Evolutionary conservation across 257 asterid species (phyloP).

Genomic region (Solanum etuberosum): DNA sequence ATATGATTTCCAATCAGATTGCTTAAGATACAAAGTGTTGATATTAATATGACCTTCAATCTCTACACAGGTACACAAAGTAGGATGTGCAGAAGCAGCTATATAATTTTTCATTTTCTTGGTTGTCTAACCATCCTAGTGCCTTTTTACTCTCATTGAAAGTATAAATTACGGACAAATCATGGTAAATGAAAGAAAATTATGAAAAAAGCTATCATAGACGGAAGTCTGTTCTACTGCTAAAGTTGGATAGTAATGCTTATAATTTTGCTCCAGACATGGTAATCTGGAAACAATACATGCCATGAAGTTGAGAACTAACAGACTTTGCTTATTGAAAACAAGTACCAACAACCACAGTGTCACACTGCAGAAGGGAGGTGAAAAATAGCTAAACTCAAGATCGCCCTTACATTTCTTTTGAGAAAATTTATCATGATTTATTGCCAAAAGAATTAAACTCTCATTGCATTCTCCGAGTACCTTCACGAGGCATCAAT

Average conservation of each 20-base stretch:
- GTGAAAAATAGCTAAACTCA: not conserved
- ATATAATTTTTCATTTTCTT: not conserved
- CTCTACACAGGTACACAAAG: not conserved
- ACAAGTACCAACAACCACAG: not conserved
- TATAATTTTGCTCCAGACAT: not conserved
- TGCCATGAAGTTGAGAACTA: not conserved
- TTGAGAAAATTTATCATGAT: not conserved
- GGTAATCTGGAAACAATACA: not conserved
- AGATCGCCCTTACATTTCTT: not conserved
- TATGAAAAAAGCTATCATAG: not conserved
- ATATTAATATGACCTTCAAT: not conserved
- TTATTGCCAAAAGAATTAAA: not conserved
- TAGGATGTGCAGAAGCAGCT: not conserved
- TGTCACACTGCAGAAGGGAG: not conserved
- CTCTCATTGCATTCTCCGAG: not conserved
- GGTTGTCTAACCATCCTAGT: not conserved
- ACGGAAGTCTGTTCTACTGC: not conserved
- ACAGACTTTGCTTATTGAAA: not conserved
- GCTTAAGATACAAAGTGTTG: not conserved
- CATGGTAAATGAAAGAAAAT: not conserved
- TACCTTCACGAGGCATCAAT: not conserved
- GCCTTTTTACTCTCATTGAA: not conserved
- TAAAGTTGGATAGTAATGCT: not conserved
- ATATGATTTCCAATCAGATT: not conserved
- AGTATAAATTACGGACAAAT: not conserved